Conservation (phyloP, 2,329 filamentous ascomycete genomes). For the Diplodia scrobiculata region DNA sequence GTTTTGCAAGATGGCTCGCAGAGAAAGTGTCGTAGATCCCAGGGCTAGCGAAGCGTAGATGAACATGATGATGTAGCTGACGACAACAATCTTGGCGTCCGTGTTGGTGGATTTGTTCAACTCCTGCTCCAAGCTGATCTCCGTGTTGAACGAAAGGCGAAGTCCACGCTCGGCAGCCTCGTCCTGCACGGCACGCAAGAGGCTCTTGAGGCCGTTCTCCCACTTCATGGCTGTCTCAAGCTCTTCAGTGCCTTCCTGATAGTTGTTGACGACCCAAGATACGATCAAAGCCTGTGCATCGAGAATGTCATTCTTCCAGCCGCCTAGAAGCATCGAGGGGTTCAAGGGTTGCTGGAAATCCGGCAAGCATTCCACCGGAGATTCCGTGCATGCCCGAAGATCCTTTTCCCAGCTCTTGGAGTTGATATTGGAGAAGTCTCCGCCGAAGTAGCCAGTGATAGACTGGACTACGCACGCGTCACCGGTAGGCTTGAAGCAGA, state of each 20-base stretch:
- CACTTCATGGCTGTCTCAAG: conserved; percentile 81
- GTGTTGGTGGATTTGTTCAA: conserved; percentile 98
- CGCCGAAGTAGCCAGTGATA: conserved; percentile 82
- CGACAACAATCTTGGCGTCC: conserved; percentile 91
- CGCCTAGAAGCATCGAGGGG: conserved; percentile 82
- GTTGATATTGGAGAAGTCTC: conserved; percentile 63
- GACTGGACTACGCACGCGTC: conserved; percentile 91
- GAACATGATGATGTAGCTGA: conserved; percentile 99
- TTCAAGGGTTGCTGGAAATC: conserved; percentile 87
- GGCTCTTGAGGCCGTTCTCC: conserved; percentile 75
- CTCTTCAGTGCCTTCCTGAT: conserved; percentile 69
- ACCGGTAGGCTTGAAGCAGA: conserved; percentile 92
- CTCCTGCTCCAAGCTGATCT: conserved; percentile 92
- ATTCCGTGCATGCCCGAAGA: conserved; percentile 71
- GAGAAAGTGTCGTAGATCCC: conserved; percentile 79
- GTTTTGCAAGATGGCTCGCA: conserved; percentile 76
- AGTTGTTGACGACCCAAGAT: conserved; percentile 94
- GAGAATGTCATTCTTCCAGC: conserved; percentile 67
- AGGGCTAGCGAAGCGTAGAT: conserved; percentile 91
- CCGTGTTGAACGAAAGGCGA: conserved; percentile 89
- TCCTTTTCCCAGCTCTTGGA: conserved; percentile 70
- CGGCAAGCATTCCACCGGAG: conserved; percentile 81
- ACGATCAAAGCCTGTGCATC: conserved; percentile 79
- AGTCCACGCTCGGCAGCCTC: conserved; percentile 79
- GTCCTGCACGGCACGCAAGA: conserved; percentile 73